These are phyloP conservation scores for Lagenidium giganteum DNA, from an alignment of 352 stramenopile species.

Conservation along the genomic window DNA sequence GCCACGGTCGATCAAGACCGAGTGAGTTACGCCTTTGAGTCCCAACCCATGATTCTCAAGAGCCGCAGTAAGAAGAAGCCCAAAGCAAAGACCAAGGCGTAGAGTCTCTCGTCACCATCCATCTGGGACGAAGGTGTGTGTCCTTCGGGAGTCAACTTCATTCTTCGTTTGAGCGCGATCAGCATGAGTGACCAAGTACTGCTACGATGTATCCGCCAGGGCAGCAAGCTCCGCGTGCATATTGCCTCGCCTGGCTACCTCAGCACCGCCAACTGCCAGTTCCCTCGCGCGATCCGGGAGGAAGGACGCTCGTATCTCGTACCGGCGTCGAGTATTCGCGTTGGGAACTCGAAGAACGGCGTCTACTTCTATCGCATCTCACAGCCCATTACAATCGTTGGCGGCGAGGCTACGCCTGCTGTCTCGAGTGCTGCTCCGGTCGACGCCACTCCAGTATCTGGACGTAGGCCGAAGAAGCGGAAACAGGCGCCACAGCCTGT, in stretches of 20 bases:
- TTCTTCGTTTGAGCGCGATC: too few relatives aligned
- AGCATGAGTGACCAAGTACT: constrained; percentile 2
- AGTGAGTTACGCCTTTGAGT: constrained; percentile 30
- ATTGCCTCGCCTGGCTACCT: constrained; percentile 13
- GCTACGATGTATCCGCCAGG: constrained; percentile 6
- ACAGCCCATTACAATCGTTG: constrained; percentile 10
- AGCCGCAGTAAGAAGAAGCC: constrained; percentile 20
- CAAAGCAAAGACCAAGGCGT: constrained; percentile 2
- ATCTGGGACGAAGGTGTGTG: too few relatives aligned
- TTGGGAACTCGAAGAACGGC: constrained; percentile 1
- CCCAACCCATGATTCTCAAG: constrained; percentile 31
- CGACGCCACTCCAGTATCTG: not conserved
- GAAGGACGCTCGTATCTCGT: constrained; percentile 8
- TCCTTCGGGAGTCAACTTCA: too few relatives aligned
- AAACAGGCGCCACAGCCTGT: not conserved
- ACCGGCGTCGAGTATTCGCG: constrained; percentile 5
- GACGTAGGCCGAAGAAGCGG: not conserved
- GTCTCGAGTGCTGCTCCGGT: not conserved
- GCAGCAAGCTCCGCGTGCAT: constrained; percentile 11
- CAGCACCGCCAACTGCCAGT: constrained; percentile 14
- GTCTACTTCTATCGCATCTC: constrained; percentile 13
- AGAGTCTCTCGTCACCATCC: not conserved
- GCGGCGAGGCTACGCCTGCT: not conserved
- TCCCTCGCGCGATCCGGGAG: constrained; percentile 11
- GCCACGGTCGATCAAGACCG: constrained; percentile 13